Base-by-base conservation (phyloP, 2,329 filamentous ascomycete genomes). In the Stemphylium vesicarium region DNA sequence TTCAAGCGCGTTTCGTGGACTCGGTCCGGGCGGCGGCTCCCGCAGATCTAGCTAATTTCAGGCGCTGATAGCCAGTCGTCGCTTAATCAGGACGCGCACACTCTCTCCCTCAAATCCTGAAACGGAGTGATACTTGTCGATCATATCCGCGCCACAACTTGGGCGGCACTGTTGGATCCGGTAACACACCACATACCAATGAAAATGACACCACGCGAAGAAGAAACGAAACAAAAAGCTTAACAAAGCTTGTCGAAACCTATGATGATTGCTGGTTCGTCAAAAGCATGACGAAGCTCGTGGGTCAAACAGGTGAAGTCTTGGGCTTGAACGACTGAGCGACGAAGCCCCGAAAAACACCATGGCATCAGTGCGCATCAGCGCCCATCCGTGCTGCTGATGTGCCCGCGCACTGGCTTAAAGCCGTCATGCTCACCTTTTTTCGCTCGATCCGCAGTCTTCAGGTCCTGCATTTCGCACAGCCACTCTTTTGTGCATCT, bases 291-390 rank as follows among this genome's bases (percentile, higher is more conserved):
- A 41, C 29, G 39, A 54, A 56, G 56, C 53, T 46, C 45, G 40
- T 59, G 47, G 56, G 56, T 63, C 60, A 59, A 37, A 64, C 62
- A 56, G 32, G 31, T 52, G 24, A 47, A 59, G 58, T 61, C 49
- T 54, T 57, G 50, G 46, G 32, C 33, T 33, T 40, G n/a, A 22
- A 15, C 32, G n/a, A 38, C 36, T 29, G 26, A 29, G 26, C 26
- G 26, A 29, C 40, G 33, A 37, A 41, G 44, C 41, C 37, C 24
- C 8, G 20, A 52, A 39, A 33, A 51, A 46, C 41, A 51, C 32
- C 26, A 33, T 31, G 31, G 39, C 32, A 32, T 24, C 41, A 41
- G 50, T n/a, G 45, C 39, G 39, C 32, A 32, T 24, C 41, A 41
- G 50, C 15, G 45, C 39, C 43, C 48, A 35, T 12, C 10, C 20